These are phyloP conservation scores for Fraxinus pennsylvanica DNA, from an alignment of 257 asterid species.

Conservation along the genomic window DNA sequence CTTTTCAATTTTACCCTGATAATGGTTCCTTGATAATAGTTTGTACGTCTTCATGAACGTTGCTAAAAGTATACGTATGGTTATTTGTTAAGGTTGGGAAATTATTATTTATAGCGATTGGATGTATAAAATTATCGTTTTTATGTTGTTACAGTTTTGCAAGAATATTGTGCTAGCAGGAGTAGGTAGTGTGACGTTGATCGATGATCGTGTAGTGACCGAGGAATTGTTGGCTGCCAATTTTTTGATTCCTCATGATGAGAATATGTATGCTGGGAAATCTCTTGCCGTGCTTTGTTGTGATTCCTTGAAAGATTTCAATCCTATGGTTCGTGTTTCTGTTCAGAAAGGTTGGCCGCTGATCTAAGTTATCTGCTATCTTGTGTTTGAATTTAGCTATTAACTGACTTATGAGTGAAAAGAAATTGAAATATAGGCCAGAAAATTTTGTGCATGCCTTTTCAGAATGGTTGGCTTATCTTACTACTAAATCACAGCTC, in stretches of 20 bases:
- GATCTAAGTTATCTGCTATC: constrained; percentile 1
- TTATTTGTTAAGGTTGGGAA: not conserved
- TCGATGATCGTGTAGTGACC: constrained; percentile 69
- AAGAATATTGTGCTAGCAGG: constrained; percentile 97
- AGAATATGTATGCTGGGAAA: constrained; percentile 48
- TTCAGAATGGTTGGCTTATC: not conserved
- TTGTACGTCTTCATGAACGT: not conserved
- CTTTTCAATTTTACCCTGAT: no score
- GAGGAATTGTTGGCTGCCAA: constrained; percentile 74
- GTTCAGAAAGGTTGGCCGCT: constrained; percentile 62
- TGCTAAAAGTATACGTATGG: not conserved
- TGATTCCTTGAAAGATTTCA: constrained; percentile 89
- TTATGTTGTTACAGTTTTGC: constrained; percentile 67
- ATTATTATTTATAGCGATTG: not conserved
- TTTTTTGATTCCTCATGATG: constrained; percentile 67
- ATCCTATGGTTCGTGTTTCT: constrained; percentile 94
- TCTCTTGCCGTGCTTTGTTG: constrained; percentile 87
- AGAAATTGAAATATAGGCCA: not conserved
- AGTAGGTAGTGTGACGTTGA: constrained; percentile 89
- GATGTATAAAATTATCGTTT: not conserved
- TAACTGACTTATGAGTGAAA: constrained; percentile 13
- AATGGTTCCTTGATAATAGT: not conserved
- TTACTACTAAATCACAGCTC: not conserved
- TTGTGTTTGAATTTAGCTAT: not conserved
- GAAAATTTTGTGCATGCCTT: not conserved